A percentile compares a stretch with the other conserved stretches of the same genome.
Evolutionary conservation across 768 basidiomycete genomes (phyloP).

Genomic region (Suillus plorans): DNA sequence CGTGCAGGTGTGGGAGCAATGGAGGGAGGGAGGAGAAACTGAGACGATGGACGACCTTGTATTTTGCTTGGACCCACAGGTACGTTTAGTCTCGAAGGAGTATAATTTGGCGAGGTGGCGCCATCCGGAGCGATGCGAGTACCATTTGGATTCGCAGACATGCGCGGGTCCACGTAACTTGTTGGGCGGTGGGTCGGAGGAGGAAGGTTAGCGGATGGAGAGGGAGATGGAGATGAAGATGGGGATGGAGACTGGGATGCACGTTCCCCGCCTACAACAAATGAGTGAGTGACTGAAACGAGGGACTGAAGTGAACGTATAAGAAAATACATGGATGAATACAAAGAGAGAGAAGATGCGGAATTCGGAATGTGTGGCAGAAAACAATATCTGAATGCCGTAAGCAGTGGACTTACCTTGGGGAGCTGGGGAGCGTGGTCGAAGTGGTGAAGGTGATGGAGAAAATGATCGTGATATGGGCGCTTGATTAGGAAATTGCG

Average conservation of each 20-base stretch:
- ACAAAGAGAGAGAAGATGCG: not conserved
- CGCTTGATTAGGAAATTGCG: conserved; percentile 20
- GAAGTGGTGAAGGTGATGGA: conserved; percentile 27
- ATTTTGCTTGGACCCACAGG: conserved; percentile 13
- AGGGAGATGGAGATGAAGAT: not conserved
- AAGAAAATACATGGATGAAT: not conserved
- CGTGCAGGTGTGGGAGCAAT: conserved; percentile 19
- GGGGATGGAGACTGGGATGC: not conserved
- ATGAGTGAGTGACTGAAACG: not conserved
- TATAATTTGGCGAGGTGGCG: conserved; percentile 13
- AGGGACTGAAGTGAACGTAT: not conserved
- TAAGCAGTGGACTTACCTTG: conserved; percentile 4
- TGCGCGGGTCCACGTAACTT: not conserved
- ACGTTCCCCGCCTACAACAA: conserved; percentile 3
- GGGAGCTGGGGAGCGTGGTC: conserved; percentile 18
- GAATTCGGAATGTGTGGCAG: not conserved
- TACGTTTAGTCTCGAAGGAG: conserved; percentile 19
- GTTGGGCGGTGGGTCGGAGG: not conserved
- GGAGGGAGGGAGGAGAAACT: conserved; percentile 13
- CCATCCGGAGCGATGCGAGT: conserved; percentile 15
- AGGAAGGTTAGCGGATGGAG: not conserved
- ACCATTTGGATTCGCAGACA: conserved; percentile 5
- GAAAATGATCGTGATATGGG: conserved; percentile 26
- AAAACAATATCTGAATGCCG: not conserved
- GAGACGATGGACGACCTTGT: conserved; percentile 12